phyloP scores from a whole-genome alignment of 768 basidiomycete genomes.

The Rhizopogon salebrosus region DNA sequence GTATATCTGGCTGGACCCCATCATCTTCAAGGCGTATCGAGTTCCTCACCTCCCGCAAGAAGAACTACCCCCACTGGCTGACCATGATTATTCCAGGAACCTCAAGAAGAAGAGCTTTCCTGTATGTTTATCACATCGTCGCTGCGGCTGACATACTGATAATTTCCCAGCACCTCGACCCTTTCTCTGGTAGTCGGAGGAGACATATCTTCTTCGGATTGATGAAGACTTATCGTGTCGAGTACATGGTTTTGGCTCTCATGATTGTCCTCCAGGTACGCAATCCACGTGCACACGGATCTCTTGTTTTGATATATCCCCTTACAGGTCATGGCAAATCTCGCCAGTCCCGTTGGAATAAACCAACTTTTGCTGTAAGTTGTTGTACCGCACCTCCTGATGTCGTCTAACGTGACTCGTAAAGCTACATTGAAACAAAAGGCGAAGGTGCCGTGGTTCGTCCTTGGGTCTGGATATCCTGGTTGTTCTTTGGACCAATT shows the following conservation, averaged over 20 bases:
- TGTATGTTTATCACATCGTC: conserved; percentile 12
- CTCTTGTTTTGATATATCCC: not conserved
- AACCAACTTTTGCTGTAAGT: conserved; percentile 26
- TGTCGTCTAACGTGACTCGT: not conserved
- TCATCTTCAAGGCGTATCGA: conserved; percentile 39
- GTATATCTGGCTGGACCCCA: conserved; percentile 52
- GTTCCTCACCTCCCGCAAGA: conserved; percentile 39
- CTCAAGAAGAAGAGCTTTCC: conserved; percentile 29
- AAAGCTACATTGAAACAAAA: conserved; percentile 54
- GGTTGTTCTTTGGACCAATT: conserved; percentile 45
- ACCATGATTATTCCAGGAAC: conserved; percentile 35
- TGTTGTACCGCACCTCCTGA: too few species aligned
- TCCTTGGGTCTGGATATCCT: conserved; percentile 67
- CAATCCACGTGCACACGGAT: not conserved
- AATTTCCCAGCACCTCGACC: conserved; percentile 20
- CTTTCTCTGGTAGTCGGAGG: conserved; percentile 11
- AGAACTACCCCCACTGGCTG: conserved; percentile 43
- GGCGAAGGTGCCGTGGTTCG: conserved; percentile 43
- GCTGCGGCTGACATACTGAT: not conserved
- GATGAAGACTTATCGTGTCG: conserved; percentile 9
- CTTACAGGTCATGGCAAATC: conserved; percentile 13
- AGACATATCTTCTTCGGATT: conserved; percentile 12
- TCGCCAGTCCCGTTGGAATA: conserved; percentile 26
- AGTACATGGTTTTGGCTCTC: conserved; percentile 4
- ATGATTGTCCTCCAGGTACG: conserved; percentile 7